Evolutionary conservation across 2,329 filamentous ascomycete species (phyloP), one percentile per base, ranked within the genome.

Genomic region (Alternaria longipes): DNA sequence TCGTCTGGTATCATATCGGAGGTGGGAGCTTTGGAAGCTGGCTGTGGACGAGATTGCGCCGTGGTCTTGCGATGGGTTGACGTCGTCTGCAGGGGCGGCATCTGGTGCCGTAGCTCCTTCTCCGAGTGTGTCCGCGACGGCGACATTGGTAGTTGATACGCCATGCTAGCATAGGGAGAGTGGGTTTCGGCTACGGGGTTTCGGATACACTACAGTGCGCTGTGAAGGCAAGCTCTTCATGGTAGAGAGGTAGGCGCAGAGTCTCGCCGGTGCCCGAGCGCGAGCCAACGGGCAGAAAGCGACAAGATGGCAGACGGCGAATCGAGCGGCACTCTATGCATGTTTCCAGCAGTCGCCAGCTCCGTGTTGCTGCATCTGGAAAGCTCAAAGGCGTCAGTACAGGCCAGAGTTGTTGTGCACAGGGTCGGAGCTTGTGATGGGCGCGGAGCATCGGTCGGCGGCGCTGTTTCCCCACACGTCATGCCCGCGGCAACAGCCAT

Each of bases 21-120:
- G 44, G 63, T 63, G 6, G 65, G 50, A 20, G 63, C 26, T 30
- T 64, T 62, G 41, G 61, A 54, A 2, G 52, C 51, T 12, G 59
- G 54, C 36, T 52, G 64, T 26, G 65, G 51, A 41, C 67, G 67
- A 26, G 69, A 56, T 16, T 59, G 56, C 18, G 64, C 34, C 8
- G 69, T 61, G 57, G 41, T 66, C 59, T 58, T 66, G 63, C 49
- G 64, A 18, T 73, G 62, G 14, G 64, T 54, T 44, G 71, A 56
- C 8, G 68, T 62, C 16, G 75, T 72, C 38, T 73, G 71, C 7
- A 73, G 55, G 41, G 65, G 68, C 12, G 75, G 68, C 53, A 74
- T 66, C 53, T 70, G 70, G 42, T 46, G 59, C 60, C 71, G 73
- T 53, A 73, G 70, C 64, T 76, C 72, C 60, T 63, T 68, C 62